phyloP scores from a whole-genome alignment of 768 basidiomycete genomes.

The Russula lepida region DNA sequence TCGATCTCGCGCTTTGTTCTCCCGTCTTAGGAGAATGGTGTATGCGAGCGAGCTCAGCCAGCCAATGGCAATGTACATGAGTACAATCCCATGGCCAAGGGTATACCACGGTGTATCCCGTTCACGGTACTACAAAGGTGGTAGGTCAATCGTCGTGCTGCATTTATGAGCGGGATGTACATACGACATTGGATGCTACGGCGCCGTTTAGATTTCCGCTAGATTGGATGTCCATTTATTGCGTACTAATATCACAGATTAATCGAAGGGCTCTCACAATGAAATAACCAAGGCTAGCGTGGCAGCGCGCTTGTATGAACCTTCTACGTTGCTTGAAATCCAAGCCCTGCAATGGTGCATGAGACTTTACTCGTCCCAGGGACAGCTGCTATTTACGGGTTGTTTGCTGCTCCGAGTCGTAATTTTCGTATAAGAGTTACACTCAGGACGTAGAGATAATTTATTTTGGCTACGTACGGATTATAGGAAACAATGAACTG shows the following conservation, averaged over 20 bases:
- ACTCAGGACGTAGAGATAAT: neutral
- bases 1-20: constrained; percentile 51
- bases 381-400: neutral
- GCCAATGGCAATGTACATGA: neutral
- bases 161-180: neutral
- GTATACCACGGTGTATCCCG: neutral
- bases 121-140: neutral
- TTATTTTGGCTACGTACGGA: neutral
- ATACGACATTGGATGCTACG: neutral
- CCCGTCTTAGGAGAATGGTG: constrained; percentile 35
- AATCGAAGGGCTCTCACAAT: neutral
- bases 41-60: neutral
- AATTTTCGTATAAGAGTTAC: neutral
- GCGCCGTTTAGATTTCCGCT: neutral
- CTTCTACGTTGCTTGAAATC: neutral
- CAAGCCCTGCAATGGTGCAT: neutral
- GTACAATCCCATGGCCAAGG: neutral
- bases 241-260: constrained; percentile 49
- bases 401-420: neutral
- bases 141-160: neutral
- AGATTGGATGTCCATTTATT: constrained; percentile 39
- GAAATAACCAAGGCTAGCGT: neutral
- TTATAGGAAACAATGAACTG: neutral
- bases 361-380: neutral
- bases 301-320: neutral